These are phyloP conservation scores for Prosopis cineraria DNA, from an alignment of 306 rosid species.

Conservation along the genomic window DNA sequence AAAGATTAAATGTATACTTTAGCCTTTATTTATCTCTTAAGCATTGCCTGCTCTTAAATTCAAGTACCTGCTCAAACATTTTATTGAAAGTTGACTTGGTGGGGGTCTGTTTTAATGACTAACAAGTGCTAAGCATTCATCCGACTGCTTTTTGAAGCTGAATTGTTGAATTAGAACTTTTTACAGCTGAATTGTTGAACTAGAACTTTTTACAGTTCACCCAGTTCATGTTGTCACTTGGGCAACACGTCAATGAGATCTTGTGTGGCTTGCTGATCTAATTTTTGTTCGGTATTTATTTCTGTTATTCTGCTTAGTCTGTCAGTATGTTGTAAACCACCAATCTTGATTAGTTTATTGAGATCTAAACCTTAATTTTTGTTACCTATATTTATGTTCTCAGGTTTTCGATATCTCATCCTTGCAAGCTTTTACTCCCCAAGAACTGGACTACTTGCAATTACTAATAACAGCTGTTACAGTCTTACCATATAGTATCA, in stretches of 20 bases:
- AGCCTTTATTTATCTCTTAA: too few relatives aligned
- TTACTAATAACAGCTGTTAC: constrained; percentile 24
- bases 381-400: constrained; percentile 27
- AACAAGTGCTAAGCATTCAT: neutral
- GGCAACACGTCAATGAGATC: neutral
- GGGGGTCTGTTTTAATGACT: neutral
- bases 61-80: neutral
- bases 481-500: neutral
- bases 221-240: neutral
- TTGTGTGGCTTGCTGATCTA: neutral
- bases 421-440: constrained; percentile 83
- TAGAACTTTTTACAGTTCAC: constrained; percentile 1
- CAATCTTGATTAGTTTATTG: constrained; percentile 8
- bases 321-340: neutral
- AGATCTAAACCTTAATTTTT: constrained; percentile 17
- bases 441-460: constrained; percentile 82
- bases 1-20: too few relatives aligned
- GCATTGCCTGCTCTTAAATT: neutral
- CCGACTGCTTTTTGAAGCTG: neutral
- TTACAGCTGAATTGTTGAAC: too few relatives aligned
- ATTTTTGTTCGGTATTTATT: neutral
- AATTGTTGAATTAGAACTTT: neutral
- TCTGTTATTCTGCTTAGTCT: neutral
- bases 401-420: constrained; percentile 91
- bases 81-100: neutral